Base-by-base conservation (phyloP, 768 basidiomycete genomes). In the Suillus bovinus region DNA sequence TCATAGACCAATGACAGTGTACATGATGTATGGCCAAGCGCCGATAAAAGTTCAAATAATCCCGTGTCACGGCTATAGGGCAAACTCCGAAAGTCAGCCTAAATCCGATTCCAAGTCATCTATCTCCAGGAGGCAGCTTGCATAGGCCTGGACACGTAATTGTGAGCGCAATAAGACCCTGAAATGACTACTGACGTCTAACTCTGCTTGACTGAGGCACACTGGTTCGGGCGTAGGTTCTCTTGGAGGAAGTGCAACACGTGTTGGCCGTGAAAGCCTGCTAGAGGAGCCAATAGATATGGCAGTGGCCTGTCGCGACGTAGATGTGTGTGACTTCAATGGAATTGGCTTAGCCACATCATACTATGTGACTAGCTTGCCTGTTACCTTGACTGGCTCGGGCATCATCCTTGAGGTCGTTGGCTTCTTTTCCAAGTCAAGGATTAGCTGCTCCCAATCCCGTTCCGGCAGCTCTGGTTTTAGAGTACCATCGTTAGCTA, bases 401-500 rank as follows among this genome's bases (percentile, higher is more conserved):
- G 53, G 33, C 16, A 34, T 34, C 7, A 22, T 22, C 34, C 14
- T 24, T 22, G 33, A 34, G 8, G n/a, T 22, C 9, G 14, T 36
- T 34, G 53, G 24, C 31, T 52, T 52, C 29, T 52, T 33, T 38
- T 55, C 22, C 36, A 55, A 36, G 16, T 38, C 54, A 11, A 36
- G 36, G 14, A 14, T 55, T 22, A 74, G 62, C 34, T 29, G 44
- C 36, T 73, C 76, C 91, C 90, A 94, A 65, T 92, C 82, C 52
- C 80, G 79, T 39, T 93, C 90, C 5, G 70, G 68, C 2, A 76
- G 62, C 20, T 47, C 62, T 0, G 80, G 77, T 58, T 79, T 62
- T 11, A 69, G 66, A 11, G 81, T 73, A 3, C 93, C 93, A 6
- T 74, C 36, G 61, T 85, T 88, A 4, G 93, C 93, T 61, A 88